These are phyloP conservation scores for Candida krabiensis DNA, from an alignment of 805 yeast species.

Conservation along the genomic window DNA sequence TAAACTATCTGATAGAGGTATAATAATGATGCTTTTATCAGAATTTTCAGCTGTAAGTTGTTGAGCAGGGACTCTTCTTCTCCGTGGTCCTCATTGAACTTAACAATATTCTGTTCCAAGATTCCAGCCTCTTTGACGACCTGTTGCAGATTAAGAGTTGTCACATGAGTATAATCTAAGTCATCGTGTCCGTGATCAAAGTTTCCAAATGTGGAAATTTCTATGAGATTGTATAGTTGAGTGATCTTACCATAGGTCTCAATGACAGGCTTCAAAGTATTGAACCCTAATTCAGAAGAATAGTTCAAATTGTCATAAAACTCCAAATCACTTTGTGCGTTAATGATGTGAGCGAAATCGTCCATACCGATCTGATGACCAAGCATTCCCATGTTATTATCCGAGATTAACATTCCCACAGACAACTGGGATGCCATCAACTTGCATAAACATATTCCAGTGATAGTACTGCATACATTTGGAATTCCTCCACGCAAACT, in stretches of 20 bases:
- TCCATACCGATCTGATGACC: constrained; percentile 8
- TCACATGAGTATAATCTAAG: constrained; percentile 2
- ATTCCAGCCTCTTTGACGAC: constrained; percentile 8
- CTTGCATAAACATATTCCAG: constrained; percentile 19
- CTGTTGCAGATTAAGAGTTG: constrained; percentile 7
- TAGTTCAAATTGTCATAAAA: constrained; percentile 17
- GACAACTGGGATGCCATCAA: constrained; percentile 11
- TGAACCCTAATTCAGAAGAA: constrained; percentile 6
- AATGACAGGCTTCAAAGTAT: constrained; percentile 5
- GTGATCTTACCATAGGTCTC: constrained; percentile 15
- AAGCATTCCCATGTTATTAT: background rate
- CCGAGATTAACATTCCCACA: constrained; percentile 5
- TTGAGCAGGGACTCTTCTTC: background rate
- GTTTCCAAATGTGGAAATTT: constrained; percentile 10
- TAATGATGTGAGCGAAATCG: constrained; percentile 10
- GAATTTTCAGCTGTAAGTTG: constrained; percentile 8
- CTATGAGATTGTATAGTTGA: constrained; percentile 7
- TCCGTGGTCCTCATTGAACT: background rate
- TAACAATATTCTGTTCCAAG: constrained; percentile 6
- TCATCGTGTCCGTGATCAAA: constrained; percentile 1
- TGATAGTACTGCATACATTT: constrained; percentile 9
- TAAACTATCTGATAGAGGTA: constrained; percentile 18
- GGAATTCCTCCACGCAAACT: constrained; percentile 19
- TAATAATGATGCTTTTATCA: constrained; percentile 11
- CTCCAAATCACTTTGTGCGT: constrained; percentile 5